Conservation (phyloP, 345 rosid species). For the Bruguiera sexangula region DNA sequence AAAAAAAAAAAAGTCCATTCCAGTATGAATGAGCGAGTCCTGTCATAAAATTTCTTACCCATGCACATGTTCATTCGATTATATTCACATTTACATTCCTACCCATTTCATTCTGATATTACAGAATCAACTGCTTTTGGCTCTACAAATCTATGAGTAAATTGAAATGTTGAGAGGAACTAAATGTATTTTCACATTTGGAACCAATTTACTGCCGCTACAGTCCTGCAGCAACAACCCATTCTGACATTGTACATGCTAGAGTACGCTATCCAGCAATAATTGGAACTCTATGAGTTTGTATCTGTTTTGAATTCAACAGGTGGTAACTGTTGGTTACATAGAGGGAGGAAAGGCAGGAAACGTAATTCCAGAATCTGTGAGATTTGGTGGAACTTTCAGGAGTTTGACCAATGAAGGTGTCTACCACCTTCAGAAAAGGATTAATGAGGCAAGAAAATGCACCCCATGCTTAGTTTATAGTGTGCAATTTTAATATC, state of each 20-base stretch:
- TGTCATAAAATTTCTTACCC: not conserved
- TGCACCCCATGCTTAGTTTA: not conserved
- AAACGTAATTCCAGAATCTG: slow-evolving; percentile 56
- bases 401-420: slow-evolving; percentile 58
- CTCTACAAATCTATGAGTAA: too few relatives aligned
- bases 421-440: slow-evolving; percentile 43
- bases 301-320: not conserved
- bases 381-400: slow-evolving; percentile 57
- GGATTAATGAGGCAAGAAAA: slow-evolving; percentile 47
- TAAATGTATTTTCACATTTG: too few relatives aligned
- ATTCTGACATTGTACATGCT: too few relatives aligned
- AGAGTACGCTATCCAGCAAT: not conserved
- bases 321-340: slow-evolving; percentile 67
- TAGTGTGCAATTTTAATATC: not conserved
- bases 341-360: slow-evolving; percentile 57
- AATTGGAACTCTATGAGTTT: too few relatives aligned
- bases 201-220: too few relatives aligned
- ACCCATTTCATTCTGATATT: too few relatives aligned
- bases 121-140: too few relatives aligned
- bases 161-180: too few relatives aligned
- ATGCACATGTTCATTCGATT: not conserved
- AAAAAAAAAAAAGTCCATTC: not conserved
- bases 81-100: too few relatives aligned
- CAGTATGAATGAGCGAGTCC: not conserved
- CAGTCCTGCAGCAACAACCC: too few relatives aligned